Percentiles rank a stretch among this genome's conserved stretches.
These are phyloP conservation scores for Diophrys sp. DNA, from an alignment of 73 alveolate genomes.

Conservation along the genomic window DNA sequence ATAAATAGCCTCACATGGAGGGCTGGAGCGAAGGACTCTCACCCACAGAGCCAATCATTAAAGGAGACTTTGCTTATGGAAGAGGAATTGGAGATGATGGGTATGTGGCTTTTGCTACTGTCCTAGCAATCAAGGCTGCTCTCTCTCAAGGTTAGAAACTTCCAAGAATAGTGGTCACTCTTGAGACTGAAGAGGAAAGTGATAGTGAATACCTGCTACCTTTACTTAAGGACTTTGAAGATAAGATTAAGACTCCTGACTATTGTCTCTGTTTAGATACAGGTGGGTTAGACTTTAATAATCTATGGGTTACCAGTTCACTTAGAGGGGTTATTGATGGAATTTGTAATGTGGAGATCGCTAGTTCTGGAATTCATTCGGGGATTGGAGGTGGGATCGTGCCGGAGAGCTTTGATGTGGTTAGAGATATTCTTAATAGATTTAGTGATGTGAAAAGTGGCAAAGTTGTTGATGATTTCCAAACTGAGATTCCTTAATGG, in stretches of 20 bases:
- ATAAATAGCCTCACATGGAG: slow-evolving; percentile 87
- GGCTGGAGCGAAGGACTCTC: slow-evolving; percentile 92
- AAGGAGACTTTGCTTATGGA: slow-evolving; percentile 80
- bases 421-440: slow-evolving; percentile 36
- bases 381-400: slow-evolving; percentile 62
- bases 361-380: slow-evolving; percentile 49
- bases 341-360: slow-evolving; percentile 63
- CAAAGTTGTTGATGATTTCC: slow-evolving; percentile 40
- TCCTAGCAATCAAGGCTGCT: slow-evolving; percentile 63
- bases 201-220: slow-evolving; percentile 74
- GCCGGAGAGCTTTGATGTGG: slow-evolving; percentile 53
- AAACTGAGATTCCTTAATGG: slow-evolving; percentile 65
- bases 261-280: slow-evolving; percentile 81
- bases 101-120: slow-evolving; percentile 74
- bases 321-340: slow-evolving; percentile 79
- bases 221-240: slow-evolving; percentile 58
- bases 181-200: slow-evolving; percentile 95
- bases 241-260: slow-evolving; percentile 68
- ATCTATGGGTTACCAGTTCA: slow-evolving; percentile 82
- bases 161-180: slow-evolving; percentile 78
- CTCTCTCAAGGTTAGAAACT: slow-evolving; percentile 68
- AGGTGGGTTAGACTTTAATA: slow-evolving; percentile 69
- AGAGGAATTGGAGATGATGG: slow-evolving; percentile 95
- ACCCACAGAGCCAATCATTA: slow-evolving; percentile 89
- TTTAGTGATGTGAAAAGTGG: slow-evolving; percentile 51